phyloP scores from a whole-genome alignment of 2,329 filamentous ascomycete genomes.

The Cladosporium sp. region DNA sequence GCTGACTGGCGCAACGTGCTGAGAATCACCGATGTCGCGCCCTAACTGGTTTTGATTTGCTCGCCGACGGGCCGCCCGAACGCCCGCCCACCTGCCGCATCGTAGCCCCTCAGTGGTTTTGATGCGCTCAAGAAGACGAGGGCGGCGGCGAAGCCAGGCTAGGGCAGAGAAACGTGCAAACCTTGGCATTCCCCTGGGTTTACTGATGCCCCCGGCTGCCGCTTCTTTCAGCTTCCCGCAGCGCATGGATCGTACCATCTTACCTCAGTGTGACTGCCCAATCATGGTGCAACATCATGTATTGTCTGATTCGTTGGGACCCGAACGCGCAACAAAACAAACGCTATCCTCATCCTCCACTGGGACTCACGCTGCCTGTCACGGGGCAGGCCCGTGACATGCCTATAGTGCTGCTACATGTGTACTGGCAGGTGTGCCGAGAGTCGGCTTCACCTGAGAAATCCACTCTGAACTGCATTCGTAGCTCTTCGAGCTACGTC shows the following conservation, averaged over 20 bases:
- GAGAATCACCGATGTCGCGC: not conserved
- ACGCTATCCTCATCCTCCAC: too few relatives aligned
- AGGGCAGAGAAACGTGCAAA: not conserved
- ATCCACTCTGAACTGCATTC: too few relatives aligned
- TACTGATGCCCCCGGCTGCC: not conserved
- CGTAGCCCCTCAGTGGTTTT: not conserved
- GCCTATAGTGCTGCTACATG: too few relatives aligned
- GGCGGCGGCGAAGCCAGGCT: not conserved
- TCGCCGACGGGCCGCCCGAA: not conserved
- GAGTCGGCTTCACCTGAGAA: too few relatives aligned
- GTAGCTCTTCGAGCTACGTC: too few relatives aligned
- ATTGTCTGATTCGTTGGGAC: too few relatives aligned
- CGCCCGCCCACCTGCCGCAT: not conserved
- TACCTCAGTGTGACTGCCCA: not conserved
- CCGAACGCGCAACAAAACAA: too few relatives aligned
- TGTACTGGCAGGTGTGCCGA: too few relatives aligned
- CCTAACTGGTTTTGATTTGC: not conserved
- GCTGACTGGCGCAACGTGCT: not conserved
- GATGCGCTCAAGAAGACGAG: not conserved
- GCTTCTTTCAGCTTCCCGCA: not conserved
- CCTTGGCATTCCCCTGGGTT: not conserved
- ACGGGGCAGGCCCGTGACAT: too few relatives aligned
- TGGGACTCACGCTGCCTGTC: too few relatives aligned
- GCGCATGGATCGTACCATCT: not conserved
- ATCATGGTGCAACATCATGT: not conserved